phyloP scores from a whole-genome alignment of 2,329 filamentous ascomycete genomes.

The Fusarium nematophilum region DNA sequence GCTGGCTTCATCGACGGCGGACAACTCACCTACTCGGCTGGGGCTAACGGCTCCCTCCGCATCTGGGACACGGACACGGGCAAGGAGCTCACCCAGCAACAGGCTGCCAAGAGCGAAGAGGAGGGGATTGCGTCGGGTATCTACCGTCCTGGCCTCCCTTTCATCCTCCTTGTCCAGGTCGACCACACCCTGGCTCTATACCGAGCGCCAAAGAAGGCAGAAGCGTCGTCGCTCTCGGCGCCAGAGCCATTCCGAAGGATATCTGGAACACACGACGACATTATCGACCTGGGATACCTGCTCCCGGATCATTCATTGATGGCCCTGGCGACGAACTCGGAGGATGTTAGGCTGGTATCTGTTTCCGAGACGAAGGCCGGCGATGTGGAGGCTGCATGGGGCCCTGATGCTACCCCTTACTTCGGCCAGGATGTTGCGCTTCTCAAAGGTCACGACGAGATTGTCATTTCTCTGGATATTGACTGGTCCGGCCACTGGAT shows the following conservation, averaged over 20 bases:
- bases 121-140: conserved; percentile 79
- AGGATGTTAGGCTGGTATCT: conserved; percentile 90
- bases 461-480: conserved; percentile 92
- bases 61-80: conserved; percentile 85
- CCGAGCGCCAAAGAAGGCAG: conserved; percentile 56
- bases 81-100: conserved; percentile 81
- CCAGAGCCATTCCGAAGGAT: conserved; percentile 77
- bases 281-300: conserved; percentile 92
- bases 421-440: conserved; percentile 92
- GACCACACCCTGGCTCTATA: conserved; percentile 90
- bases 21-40: conserved; percentile 82
- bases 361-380: conserved; percentile 58
- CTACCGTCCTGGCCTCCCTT: conserved; percentile 72
- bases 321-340: conserved; percentile 93
- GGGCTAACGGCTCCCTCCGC: conserved; percentile 83
- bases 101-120: conserved; percentile 68
- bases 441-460: conserved; percentile 91
- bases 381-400: conserved; percentile 35
- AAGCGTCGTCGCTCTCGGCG: conserved; percentile 49
- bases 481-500: conserved; percentile 99
- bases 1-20: conserved; percentile 82
- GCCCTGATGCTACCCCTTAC: conserved; percentile 60
- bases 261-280: conserved; percentile 96
- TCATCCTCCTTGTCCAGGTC: conserved; percentile 84
- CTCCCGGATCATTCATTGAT: conserved; percentile 83